Base-by-base conservation (phyloP, 2,329 filamentous ascomycete species). In the Orbilia javanica region DNA sequence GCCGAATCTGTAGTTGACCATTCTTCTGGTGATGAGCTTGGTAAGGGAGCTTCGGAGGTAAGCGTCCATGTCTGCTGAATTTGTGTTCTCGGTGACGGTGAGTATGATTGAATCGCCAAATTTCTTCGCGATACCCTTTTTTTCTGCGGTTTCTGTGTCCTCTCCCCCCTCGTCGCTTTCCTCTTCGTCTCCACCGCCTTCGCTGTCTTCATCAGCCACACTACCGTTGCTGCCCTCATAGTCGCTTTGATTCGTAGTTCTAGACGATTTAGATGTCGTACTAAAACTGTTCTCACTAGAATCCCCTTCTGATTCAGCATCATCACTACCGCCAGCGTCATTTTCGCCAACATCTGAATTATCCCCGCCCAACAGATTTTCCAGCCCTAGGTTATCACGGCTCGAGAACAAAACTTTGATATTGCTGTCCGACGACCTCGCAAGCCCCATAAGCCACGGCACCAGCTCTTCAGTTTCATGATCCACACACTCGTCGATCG, bases 401-500 rank as follows among this genome's bases (percentile, higher is more conserved):
- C 67, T 72, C 0, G 74, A 78, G 31, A 78, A 72, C 2, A 78
- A 39, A 29, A 78, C 44, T 11, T 78, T 78, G 20, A 78, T 68
- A 20, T 78, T 71, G 8, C 57, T 31, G 0, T 78, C 74, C 1
- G 67, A 25, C 13, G 67, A 67, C 22, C 74, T 53, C 25, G 67
- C 67, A 2, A 78, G 55, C 34, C 55, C 63, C n/a, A 78, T 25
- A 3, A 78, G 42, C 74, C 74, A 78, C 0, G 74, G 74, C 2
- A 78, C 31, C 20, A 78, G 10, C 20, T 68, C 74, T 27, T 72
- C 74, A 4, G 52, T 36, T 25, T 78, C 67, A 31, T 72, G 53
- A n/a, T 78, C 74, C 29, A 72, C 63, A 27, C 74, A 78, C 36
- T 78, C 74, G 27, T 78, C 74, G 20, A 78, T 68, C 1, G 74